Conservation (phyloP, 495 filamentous ascomycete species). For the Aspergillus campestris region DNA sequence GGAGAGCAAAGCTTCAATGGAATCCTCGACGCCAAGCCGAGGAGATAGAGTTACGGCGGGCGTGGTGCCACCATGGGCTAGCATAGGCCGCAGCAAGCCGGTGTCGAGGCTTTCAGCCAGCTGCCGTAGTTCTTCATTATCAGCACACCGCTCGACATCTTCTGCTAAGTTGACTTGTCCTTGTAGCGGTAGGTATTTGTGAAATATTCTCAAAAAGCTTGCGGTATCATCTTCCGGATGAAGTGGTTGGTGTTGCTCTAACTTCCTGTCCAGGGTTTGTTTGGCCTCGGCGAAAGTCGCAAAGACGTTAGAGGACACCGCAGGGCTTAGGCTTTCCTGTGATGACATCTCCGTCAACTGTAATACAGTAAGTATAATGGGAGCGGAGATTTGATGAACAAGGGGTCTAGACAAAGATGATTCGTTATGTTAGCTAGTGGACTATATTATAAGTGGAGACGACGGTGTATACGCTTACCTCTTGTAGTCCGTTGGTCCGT, state of each 20-base stretch:
- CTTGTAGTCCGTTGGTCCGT: too few relatives aligned
- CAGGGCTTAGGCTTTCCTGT: not conserved
- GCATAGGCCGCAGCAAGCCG: slow-evolving; percentile 1
- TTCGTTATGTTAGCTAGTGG: too few relatives aligned
- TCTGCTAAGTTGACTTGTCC: slow-evolving; percentile 7
- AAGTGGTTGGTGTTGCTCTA: not conserved
- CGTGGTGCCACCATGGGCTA: slow-evolving; percentile 1
- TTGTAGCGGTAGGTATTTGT: slow-evolving; percentile 3
- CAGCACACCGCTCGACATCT: slow-evolving; percentile 3
- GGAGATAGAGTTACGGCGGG: slow-evolving; percentile 1
- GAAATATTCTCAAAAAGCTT: slow-evolving; percentile 1
- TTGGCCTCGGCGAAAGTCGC: not conserved
- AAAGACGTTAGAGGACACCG: not conserved
- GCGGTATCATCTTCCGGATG: slow-evolving; percentile 5
- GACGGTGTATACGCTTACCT: too few relatives aligned
- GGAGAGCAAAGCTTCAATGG: slow-evolving; percentile 7
- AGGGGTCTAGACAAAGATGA: too few relatives aligned
- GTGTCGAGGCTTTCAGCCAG: slow-evolving; percentile 6
- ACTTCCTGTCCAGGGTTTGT: not conserved
- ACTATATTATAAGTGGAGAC: too few relatives aligned
- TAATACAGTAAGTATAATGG: too few relatives aligned
- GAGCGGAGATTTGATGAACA: too few relatives aligned
- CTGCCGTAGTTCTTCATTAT: slow-evolving; percentile 8
- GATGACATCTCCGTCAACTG: not conserved
- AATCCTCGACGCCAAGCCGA: slow-evolving; percentile 8